Evolutionary conservation across 129 eudicot genomes (phyloP).

Genomic region (sunflower (Helianthus annuus)): DNA sequence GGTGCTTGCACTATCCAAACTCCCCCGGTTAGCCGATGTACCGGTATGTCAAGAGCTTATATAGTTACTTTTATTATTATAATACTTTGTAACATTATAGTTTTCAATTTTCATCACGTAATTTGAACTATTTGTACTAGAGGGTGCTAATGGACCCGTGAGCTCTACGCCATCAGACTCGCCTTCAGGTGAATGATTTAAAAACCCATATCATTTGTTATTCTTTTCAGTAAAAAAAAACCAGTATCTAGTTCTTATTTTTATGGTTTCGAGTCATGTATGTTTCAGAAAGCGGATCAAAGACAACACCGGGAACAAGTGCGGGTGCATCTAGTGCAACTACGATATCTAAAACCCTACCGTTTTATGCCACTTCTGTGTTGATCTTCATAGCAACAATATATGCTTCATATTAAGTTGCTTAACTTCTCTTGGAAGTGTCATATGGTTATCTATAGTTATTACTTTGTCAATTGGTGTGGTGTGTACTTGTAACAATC

Average conservation of each 20-base stretch:
- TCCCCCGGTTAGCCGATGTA: constrained; percentile 69
- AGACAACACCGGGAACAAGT: constrained; percentile 32
- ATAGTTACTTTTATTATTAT: not conserved
- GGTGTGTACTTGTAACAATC: constrained; percentile 16
- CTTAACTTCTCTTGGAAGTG: not conserved
- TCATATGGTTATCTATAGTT: constrained; percentile 4
- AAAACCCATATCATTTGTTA: not conserved
- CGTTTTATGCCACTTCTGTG: constrained; percentile 18
- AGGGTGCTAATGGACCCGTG: constrained; percentile 29
- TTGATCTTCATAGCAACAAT: constrained; percentile 14
- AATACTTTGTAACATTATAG: not conserved
- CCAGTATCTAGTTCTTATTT: not conserved
- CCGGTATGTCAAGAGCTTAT: constrained; percentile 28
- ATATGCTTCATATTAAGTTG: not conserved
- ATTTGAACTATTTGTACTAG: constrained; percentile 13
- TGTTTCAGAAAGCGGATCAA: constrained; percentile 27
- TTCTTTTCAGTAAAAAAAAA: not conserved
- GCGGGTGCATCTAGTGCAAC: constrained; percentile 8
- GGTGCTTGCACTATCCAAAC: constrained; percentile 65
- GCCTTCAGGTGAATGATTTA: constrained; percentile 27
- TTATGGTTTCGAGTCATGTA: not conserved
- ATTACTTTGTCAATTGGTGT: constrained; percentile 4
- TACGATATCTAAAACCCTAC: not conserved
- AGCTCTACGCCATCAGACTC: constrained; percentile 21
- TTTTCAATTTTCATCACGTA: not conserved